Evolutionary conservation across 169 alveolate species (phyloP).

Genomic region (Eimeria necatrix): DNA sequence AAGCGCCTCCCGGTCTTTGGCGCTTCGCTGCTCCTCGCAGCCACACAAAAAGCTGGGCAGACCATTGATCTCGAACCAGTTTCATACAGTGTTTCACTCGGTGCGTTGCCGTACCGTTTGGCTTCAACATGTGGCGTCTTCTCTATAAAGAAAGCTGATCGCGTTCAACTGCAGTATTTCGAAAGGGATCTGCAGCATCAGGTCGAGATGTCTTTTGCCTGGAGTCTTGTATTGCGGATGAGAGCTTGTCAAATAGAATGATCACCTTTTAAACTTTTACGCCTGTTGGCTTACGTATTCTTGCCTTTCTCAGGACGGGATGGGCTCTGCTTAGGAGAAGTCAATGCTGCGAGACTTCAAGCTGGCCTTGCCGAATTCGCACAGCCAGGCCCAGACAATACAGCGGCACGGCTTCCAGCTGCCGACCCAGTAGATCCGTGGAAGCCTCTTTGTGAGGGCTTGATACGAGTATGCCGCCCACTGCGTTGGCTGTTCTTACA

Average conservation of each 20-base stretch:
- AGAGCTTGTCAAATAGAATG: no score
- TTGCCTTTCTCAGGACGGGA: no score
- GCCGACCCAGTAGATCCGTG: background rate
- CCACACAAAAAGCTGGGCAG: background rate
- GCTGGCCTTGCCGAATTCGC: no score
- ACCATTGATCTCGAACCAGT: background rate
- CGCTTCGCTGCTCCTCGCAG: background rate
- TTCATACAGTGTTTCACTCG: background rate
- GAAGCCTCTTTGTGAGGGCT: background rate
- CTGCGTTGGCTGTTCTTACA: background rate
- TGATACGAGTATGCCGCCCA: background rate
- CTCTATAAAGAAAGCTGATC: background rate
- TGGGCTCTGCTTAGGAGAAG: no score
- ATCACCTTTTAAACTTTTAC: no score
- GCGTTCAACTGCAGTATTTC: background rate
- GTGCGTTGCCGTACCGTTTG: background rate
- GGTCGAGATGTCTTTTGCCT: no score
- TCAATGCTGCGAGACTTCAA: no score
- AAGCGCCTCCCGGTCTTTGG: background rate
- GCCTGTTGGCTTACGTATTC: no score
- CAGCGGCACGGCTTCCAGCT: no score
- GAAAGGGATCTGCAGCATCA: no score
- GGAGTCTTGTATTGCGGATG: no score
- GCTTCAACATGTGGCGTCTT: background rate
- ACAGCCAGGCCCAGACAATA: no score